phyloP scores from a whole-genome alignment of 1,139 yeast species.

The Sugiyamaella castrensis region DNA sequence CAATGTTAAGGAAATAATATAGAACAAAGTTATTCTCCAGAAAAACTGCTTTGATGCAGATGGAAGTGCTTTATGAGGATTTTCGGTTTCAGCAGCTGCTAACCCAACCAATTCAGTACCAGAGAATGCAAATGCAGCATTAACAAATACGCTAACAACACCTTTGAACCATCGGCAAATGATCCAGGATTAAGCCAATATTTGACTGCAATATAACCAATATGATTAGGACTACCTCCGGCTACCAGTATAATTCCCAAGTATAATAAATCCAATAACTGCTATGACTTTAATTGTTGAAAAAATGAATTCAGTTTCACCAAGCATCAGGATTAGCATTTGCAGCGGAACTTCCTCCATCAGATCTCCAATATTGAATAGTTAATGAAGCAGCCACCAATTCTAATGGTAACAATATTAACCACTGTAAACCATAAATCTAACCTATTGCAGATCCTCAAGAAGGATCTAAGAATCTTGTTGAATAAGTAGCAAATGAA shows the following conservation, averaged over 20 bases:
- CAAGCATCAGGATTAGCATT: constrained; percentile 65
- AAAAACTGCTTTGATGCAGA: constrained; percentile 70
- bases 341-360: constrained; percentile 49
- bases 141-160: constrained; percentile 71
- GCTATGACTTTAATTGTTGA: constrained; percentile 61
- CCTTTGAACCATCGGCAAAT: constrained; percentile 64
- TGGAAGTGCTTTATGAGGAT: constrained; percentile 65
- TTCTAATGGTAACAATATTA: constrained; percentile 67
- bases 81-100: constrained; percentile 59
- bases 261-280: constrained; percentile 61
- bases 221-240: constrained; percentile 72
- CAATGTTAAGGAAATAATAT: constrained; percentile 56
- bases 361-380: constrained; percentile 57
- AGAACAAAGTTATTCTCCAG: constrained; percentile 69
- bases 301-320: constrained; percentile 70
- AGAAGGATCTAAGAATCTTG: constrained; percentile 65
- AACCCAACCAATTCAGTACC: constrained; percentile 82
- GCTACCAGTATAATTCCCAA: constrained; percentile 56
- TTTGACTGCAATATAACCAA: constrained; percentile 54
- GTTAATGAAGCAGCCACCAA: constrained; percentile 72
- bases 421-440: constrained; percentile 76
- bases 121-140: constrained; percentile 86
- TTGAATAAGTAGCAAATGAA: constrained; percentile 64
- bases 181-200: constrained; percentile 64
- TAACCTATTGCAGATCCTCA: constrained; percentile 81